A percentile compares a stretch with the other conserved stretches of the same genome.
Conservation (phyloP, 345 rosid species). For the Acer campestre region DNA sequence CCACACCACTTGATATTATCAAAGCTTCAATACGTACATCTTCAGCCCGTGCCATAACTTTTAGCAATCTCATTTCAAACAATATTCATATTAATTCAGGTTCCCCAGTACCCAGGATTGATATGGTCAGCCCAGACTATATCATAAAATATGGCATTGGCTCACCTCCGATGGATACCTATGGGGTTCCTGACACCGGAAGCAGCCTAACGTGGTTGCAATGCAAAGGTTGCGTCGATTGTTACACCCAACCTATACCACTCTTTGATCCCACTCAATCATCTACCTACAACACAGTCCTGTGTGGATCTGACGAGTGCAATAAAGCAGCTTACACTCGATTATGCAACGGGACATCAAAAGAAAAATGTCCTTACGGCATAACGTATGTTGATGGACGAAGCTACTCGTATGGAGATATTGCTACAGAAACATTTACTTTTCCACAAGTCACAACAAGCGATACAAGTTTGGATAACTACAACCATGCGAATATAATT, state of each 20-base stretch:
- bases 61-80: not conserved
- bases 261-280: conserved; percentile 13
- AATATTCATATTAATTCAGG: not conserved
- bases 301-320: not conserved
- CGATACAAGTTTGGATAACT: no score
- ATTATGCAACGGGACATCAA: not conserved
- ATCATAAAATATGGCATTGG: no score
- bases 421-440: conserved; percentile 15
- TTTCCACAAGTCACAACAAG: not conserved
- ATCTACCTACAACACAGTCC: not conserved
- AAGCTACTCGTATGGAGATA: not conserved
- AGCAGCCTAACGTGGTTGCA: conserved; percentile 27
- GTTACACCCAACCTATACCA: conserved; percentile 13
- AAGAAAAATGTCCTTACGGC: not conserved
- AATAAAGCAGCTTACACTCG: not conserved
- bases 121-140: no score
- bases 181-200: conserved; percentile 24
- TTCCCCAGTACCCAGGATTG: not conserved
- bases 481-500: not conserved
- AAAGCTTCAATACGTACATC: not conserved
- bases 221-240: conserved; percentile 9
- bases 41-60: not conserved
- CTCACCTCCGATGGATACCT: not conserved
- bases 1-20: not conserved
- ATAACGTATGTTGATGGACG: not conserved